A percentile compares a stretch with the other conserved stretches of the same genome.
These are phyloP conservation scores for Quercus lobata DNA, from an alignment of 331 rosid genomes.

Conservation along the genomic window DNA sequence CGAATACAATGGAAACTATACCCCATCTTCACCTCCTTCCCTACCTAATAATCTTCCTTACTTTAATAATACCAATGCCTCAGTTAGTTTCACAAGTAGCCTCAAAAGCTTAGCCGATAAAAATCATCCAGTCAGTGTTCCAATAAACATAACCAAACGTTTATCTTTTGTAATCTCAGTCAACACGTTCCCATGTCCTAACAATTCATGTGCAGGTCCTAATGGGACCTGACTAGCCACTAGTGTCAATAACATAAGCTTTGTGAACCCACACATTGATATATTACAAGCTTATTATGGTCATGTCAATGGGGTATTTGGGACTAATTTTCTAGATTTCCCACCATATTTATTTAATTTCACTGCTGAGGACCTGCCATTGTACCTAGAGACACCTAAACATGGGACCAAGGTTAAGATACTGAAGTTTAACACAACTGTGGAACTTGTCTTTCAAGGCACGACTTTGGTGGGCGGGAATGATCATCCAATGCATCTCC, in stretches of 20 bases:
- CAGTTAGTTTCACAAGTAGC: not conserved
- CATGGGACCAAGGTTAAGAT: constrained; percentile 35
- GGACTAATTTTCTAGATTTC: constrained; percentile 22
- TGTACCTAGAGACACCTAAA: not conserved
- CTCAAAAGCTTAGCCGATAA: constrained; percentile 17
- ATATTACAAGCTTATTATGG: constrained; percentile 33
- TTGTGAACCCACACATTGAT: not conserved
- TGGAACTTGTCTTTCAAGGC: constrained; percentile 55
- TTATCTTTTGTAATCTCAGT: constrained; percentile 24
- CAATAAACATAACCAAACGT: constrained; percentile 2
- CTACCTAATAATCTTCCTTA: constrained; percentile 6
- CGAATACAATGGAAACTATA: constrained; percentile 6
- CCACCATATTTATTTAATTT: constrained; percentile 23
- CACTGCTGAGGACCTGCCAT: constrained; percentile 18
- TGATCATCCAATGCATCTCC: not conserved
- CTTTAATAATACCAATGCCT: not conserved
- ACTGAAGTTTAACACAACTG: constrained; percentile 23
- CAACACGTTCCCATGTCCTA: constrained; percentile 4
- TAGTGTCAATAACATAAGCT: constrained; percentile 47
- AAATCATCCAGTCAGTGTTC: not conserved
- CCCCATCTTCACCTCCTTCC: not conserved
- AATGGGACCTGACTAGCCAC: constrained; percentile 30
- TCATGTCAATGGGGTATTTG: constrained; percentile 24
- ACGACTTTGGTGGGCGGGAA: not conserved
- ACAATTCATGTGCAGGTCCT: constrained; percentile 34